Percentiles rank a stretch among this genome's conserved stretches.
These are phyloP conservation scores for Yarrowia sp. DNA, from an alignment of 805 yeast genomes.

Conservation along the genomic window DNA sequence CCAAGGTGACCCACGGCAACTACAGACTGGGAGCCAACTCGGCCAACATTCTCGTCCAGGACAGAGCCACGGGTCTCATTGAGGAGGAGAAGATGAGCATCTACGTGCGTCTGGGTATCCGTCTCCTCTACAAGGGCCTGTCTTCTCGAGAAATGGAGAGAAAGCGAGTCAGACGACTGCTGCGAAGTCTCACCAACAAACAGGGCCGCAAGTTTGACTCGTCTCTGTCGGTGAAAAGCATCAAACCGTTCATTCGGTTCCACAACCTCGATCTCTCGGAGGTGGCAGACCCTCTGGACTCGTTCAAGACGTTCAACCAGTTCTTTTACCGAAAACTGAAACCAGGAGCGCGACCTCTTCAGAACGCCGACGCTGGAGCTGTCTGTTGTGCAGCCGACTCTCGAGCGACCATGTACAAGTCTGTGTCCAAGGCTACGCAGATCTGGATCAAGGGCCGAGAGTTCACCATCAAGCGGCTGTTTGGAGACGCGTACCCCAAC, in stretches of 20 bases:
- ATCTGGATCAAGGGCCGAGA: slow-evolving; percentile 90
- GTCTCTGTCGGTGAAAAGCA: slow-evolving; percentile 68
- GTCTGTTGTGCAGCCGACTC: slow-evolving; percentile 85
- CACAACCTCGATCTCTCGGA: slow-evolving; percentile 81
- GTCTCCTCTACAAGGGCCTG: slow-evolving; percentile 80
- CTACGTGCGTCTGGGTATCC: slow-evolving; percentile 84
- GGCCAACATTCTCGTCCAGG: slow-evolving; percentile 94
- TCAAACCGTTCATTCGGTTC: slow-evolving; percentile 78
- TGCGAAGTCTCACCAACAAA: slow-evolving; percentile 70
- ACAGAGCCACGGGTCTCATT: slow-evolving; percentile 85
- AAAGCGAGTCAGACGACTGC: slow-evolving; percentile 63
- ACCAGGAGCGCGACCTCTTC: slow-evolving; percentile 74
- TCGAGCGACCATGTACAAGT: slow-evolving; percentile 72
- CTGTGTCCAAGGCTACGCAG: slow-evolving; percentile 66
- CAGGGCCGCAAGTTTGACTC: slow-evolving; percentile 87
- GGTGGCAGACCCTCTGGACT: slow-evolving; percentile 59
- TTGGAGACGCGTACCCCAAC: slow-evolving; percentile 55
- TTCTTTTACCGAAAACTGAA: slow-evolving; percentile 83
- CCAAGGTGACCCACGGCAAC: slow-evolving; percentile 87
- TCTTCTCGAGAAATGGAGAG: slow-evolving; percentile 60
- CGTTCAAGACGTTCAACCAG: slow-evolving; percentile 79
- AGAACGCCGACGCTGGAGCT: slow-evolving; percentile 58
- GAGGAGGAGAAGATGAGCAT: slow-evolving; percentile 92
- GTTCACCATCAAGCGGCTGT: slow-evolving; percentile 70
- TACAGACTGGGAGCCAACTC: slow-evolving; percentile 86